Base-by-base conservation (phyloP, 352 stramenopile species). In the Phytophthora megakarya region DNA sequence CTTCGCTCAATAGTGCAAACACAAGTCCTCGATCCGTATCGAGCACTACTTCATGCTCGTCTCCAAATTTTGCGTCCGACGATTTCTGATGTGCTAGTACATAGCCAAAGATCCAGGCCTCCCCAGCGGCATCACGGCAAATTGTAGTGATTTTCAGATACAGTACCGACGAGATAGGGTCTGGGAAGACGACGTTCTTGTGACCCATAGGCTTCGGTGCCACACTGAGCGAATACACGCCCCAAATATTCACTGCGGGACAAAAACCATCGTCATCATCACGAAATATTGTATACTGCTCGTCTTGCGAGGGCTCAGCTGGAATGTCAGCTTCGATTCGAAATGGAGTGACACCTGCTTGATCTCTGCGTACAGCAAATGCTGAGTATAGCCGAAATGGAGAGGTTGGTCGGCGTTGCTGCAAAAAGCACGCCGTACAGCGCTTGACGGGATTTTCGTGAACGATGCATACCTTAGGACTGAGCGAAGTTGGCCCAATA, bases 241-340 rank as follows among this genome's bases (percentile, higher is more conserved):
- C 65, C 52, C 65, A 70, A 69, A 70, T 66, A 61, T 73, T 70
- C 35, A 73, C 65, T 66, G 59, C 65, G 25, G 65, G 65, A 73
- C 60, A 73, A 73, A 73, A 73, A 15, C 32, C 53, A 3, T 73
- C 53, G 13, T 73, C 65, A 44, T 73, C 65, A 16, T 70, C 53
- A 11, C 65, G 65, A 44, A 73, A 66, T 12, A 73, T 73, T 48
- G 58, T 59, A 47, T 56, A 73, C 40, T 70, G 40, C 13, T 66
- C 60, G 2, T 72, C 50, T 51, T 66, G 28, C 30, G 23, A 39
- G 30, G 21, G 16, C 5, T 23, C 47, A 11, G 21, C 0, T 15
- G 42, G 11, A 10, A 16, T n/a, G n/a, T 51, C 60, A 11, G 40
- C 37, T 73, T 73, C 65, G 46, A 73, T 66, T 70, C 60, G 65